phyloP scores from a whole-genome alignment of 495 filamentous ascomycete species.

The Annulohypoxylon moriforme region DNA sequence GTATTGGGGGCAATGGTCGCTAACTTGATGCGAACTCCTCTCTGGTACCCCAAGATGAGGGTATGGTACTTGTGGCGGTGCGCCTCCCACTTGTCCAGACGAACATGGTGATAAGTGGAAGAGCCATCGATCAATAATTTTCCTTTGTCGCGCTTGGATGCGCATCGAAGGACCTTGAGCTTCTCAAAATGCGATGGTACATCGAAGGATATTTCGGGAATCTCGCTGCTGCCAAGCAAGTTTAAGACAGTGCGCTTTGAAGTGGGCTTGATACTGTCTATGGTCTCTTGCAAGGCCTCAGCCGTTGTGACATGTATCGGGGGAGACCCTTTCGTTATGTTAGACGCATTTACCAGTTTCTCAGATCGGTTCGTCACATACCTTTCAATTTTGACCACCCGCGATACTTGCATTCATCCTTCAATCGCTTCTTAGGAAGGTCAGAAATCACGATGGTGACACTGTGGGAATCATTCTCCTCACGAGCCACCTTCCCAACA shows the following conservation, averaged over 20 bases:
- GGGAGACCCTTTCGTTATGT: background rate
- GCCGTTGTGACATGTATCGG: slow-evolving; percentile 2
- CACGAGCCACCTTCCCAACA: background rate
- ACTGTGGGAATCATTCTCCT: slow-evolving; percentile 2
- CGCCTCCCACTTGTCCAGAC: slow-evolving; percentile 4
- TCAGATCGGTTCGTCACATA: background rate
- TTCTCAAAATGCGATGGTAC: slow-evolving; percentile 5
- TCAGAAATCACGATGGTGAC: slow-evolving; percentile 4
- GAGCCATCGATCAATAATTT: slow-evolving; percentile 2
- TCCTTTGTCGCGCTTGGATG: slow-evolving; percentile 8
- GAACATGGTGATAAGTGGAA: slow-evolving; percentile 3
- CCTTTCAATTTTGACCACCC: slow-evolving; percentile 12
- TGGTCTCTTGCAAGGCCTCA: slow-evolving; percentile 1
- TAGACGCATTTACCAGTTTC: background rate
- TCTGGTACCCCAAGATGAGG: slow-evolving; percentile 2
- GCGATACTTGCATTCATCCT: slow-evolving; percentile 7
- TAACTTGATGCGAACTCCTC: slow-evolving; percentile 7
- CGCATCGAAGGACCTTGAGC: slow-evolving; percentile 5
- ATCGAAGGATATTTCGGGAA: background rate
- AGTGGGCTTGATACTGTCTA: background rate
- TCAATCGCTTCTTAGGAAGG: slow-evolving; percentile 2
- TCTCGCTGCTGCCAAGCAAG: background rate
- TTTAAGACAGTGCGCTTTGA: slow-evolving; percentile 3
- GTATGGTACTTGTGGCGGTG: slow-evolving; percentile 10
- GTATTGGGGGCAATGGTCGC: background rate